Evolutionary conservation across 129 eudicot species (phyloP).

Genomic region (Solidago caesia): DNA sequence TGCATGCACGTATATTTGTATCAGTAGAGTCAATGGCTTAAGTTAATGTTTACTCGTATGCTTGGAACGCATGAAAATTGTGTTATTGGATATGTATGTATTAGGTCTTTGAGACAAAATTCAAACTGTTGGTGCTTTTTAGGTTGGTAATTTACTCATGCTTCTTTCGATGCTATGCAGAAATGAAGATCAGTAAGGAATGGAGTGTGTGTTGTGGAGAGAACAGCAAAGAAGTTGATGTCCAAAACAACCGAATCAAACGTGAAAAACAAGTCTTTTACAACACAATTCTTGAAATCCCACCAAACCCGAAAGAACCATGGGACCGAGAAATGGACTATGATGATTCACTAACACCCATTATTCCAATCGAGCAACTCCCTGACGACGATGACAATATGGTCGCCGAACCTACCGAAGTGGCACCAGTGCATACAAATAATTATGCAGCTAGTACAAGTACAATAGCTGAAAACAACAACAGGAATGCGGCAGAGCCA

Average conservation of each 20-base stretch:
- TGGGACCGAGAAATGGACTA: conserved; percentile 97
- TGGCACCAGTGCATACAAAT: conserved; percentile 8
- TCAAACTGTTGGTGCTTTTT: not conserved
- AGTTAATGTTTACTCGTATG: too few species aligned
- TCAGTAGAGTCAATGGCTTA: too few species aligned
- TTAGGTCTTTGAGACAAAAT: not conserved
- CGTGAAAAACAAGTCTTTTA: conserved; percentile 77
- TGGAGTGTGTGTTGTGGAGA: conserved; percentile 73
- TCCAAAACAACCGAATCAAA: conserved; percentile 67
- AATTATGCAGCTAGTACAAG: conserved; percentile 27
- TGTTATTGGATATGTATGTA: not conserved
- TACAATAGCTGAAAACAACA: conserved; percentile 26
- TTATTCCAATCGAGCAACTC: conserved; percentile 73
- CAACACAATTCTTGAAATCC: conserved; percentile 55
- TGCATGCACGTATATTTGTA: too few species aligned
- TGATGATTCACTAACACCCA: conserved; percentile 79
- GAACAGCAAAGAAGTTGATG: conserved; percentile 84
- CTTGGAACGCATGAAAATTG: not conserved
- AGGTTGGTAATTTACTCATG: conserved; percentile 7
- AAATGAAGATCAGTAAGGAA: conserved; percentile 38
- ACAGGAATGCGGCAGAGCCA: conserved; percentile 47
- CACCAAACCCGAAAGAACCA: conserved; percentile 81
- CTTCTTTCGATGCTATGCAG: conserved; percentile 53
- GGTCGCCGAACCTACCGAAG: conserved; percentile 4
- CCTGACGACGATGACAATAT: conserved; percentile 52